Conservation (phyloP, 2,329 filamentous ascomycete genomes). For the Neonectria sp. region DNA sequence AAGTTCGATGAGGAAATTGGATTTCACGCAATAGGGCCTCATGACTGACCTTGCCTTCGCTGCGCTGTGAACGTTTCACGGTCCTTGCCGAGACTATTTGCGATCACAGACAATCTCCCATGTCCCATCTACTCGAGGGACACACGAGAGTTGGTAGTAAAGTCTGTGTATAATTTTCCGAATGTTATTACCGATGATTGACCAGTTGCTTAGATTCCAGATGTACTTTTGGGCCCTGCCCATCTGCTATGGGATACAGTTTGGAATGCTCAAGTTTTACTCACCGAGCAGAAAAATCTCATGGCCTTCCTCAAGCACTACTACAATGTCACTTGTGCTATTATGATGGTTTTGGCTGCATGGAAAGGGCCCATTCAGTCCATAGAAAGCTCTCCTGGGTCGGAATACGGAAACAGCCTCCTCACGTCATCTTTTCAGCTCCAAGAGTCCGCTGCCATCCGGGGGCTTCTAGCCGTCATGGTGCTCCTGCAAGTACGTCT, state of each 20-base stretch:
- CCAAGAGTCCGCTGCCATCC: neutral
- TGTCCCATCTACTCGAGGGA: neutral
- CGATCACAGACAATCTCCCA: neutral
- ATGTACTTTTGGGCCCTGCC: neutral
- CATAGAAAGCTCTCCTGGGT: neutral
- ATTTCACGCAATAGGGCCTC: neutral
- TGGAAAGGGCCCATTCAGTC: neutral
- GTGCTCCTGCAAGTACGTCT: neutral
- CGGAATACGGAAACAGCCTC: neutral
- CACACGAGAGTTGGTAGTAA: neutral
- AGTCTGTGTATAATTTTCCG: neutral
- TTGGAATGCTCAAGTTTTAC: no score
- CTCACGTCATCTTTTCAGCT: neutral
- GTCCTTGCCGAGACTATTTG: neutral
- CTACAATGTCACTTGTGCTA: neutral
- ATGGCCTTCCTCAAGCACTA: no score
- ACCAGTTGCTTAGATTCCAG: neutral
- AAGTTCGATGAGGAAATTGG: no score
- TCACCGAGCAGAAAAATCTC: no score
- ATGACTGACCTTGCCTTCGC: neutral
- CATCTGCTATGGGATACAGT: neutral
- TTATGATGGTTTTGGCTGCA: neutral
- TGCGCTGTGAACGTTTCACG: neutral
- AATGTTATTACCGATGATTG: neutral
- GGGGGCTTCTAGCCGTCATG: neutral